Percentiles rank a stretch among this genome's conserved stretches.
These are phyloP conservation scores for Chlorella ohadii DNA, from an alignment of 139 green algal genomes.

Conservation along the genomic window DNA sequence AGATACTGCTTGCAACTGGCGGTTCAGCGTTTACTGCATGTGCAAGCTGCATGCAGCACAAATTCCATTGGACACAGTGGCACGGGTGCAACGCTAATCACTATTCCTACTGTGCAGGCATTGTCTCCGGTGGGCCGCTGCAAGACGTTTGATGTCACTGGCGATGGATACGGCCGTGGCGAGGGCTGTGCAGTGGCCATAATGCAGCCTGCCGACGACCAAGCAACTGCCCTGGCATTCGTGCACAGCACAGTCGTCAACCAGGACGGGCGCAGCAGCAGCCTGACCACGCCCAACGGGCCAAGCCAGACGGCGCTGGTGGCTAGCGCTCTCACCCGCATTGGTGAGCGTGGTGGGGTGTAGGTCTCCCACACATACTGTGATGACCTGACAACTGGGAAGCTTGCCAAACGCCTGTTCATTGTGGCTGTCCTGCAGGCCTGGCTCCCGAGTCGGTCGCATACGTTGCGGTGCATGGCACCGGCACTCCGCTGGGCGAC, in stretches of 20 bases:
- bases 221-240: slow-evolving; percentile 6
- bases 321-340: slow-evolving; percentile 27
- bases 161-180: slow-evolving; percentile 63
- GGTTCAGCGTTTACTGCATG: too few relatives aligned
- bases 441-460: slow-evolving; percentile 21
- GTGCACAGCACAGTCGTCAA: slow-evolving; percentile 53
- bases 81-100: too few relatives aligned
- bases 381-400: too few relatives aligned
- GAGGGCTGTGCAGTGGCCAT: slow-evolving; percentile 43
- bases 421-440: not conserved
- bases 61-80: too few relatives aligned
- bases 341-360: not conserved
- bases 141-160: slow-evolving; percentile 59
- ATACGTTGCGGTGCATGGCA: slow-evolving; percentile 68
- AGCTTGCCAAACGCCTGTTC: too few relatives aligned
- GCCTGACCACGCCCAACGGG: slow-evolving; percentile 65
- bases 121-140: slow-evolving; percentile 49
- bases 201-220: not conserved
- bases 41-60: too few relatives aligned
- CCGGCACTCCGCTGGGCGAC: slow-evolving; percentile 90
- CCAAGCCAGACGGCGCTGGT: slow-evolving; percentile 63
- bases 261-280: slow-evolving; percentile 63
- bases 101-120: not conserved
- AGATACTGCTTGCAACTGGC: too few relatives aligned
- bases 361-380: too few relatives aligned